Conservation (phyloP, 2,329 filamentous ascomycete genomes). For the Curvularia eragrostidis region DNA sequence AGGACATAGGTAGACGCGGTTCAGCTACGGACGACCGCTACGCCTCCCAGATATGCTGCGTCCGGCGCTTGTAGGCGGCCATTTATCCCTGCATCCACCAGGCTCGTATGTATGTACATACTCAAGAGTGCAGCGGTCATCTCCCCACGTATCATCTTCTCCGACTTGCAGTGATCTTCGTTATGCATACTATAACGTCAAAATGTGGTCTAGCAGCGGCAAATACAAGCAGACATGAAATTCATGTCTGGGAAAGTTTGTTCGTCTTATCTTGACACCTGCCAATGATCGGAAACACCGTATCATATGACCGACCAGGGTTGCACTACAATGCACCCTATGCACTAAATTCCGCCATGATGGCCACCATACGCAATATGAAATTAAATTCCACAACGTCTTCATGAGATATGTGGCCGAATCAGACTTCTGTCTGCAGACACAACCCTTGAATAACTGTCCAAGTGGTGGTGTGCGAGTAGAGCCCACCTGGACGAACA, state of each 20-base stretch:
- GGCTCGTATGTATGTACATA: too few species aligned
- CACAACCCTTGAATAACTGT: background rate
- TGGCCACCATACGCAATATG: conserved; percentile 4
- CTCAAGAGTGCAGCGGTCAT: conserved; percentile 1
- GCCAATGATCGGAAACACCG: background rate
- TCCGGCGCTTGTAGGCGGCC: conserved; percentile 3
- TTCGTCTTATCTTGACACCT: conserved; percentile 8
- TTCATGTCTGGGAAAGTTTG: background rate
- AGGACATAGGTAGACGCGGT: too few species aligned
- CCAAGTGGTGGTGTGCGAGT: background rate
- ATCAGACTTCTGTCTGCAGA: background rate
- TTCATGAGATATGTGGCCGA: background rate
- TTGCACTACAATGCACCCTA: conserved; percentile 2
- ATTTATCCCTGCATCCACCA: conserved; percentile 4
- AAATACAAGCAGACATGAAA: background rate
- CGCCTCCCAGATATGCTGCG: background rate
- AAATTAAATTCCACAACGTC: background rate
- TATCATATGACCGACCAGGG: background rate
- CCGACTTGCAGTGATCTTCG: conserved; percentile 12
- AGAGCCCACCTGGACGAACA: background rate
- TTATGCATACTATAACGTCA: background rate
- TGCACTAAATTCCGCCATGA: conserved; percentile 1
- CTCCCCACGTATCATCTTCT: conserved; percentile 1
- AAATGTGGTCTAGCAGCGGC: conserved; percentile 1
- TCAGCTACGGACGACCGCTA: background rate